A percentile compares a stretch with the other conserved stretches of the same genome.
Evolutionary conservation across 1,139 yeast species (phyloP).

Genomic region (Candida neerlandica): DNA sequence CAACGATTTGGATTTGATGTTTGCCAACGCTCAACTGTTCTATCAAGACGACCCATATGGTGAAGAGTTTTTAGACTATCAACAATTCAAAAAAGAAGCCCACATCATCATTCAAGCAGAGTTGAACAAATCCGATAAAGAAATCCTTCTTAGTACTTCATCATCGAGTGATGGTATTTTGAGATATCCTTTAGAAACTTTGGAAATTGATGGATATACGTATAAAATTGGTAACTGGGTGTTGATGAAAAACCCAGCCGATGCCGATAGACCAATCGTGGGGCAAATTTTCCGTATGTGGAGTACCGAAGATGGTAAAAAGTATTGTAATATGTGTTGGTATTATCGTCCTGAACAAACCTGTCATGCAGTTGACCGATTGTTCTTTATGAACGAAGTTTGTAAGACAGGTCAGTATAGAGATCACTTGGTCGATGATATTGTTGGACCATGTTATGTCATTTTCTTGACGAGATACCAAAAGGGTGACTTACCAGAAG

Average conservation of each 20-base stretch:
- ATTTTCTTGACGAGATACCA: slow-evolving; percentile 92
- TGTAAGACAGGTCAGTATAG: slow-evolving; percentile 96
- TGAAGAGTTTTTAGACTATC: slow-evolving; percentile 52
- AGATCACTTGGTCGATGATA: slow-evolving; percentile 86
- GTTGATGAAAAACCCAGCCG: slow-evolving; percentile 81
- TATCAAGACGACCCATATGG: slow-evolving; percentile 58
- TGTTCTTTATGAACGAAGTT: slow-evolving; percentile 91
- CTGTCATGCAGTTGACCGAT: slow-evolving; percentile 85
- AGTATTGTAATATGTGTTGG: slow-evolving; percentile 96
- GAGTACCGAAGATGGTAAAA: slow-evolving; percentile 81
- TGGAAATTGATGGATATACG: slow-evolving; percentile 68
- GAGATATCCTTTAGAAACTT: slow-evolving; percentile 76
- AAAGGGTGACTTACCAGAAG: slow-evolving; percentile 87
- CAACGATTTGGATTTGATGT: slow-evolving; percentile 73
- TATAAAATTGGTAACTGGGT: slow-evolving; percentile 97
- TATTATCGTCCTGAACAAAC: slow-evolving; percentile 97
- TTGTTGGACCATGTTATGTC: slow-evolving; percentile 91
- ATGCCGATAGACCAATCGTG: slow-evolving; percentile 83
- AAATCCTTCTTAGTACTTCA: slow-evolving; percentile 69
- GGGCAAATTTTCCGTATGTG: slow-evolving; percentile 94
- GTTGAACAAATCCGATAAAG: slow-evolving; percentile 78
- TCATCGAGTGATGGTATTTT: slow-evolving; percentile 55
- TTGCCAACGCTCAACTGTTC: slow-evolving; percentile 71
- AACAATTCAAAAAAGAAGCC: slow-evolving; percentile 59
- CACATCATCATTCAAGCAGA: slow-evolving; percentile 66